These are phyloP conservation scores for Terfezia boudieri DNA, from an alignment of 495 filamentous ascomycete species.

Conservation along the genomic window DNA sequence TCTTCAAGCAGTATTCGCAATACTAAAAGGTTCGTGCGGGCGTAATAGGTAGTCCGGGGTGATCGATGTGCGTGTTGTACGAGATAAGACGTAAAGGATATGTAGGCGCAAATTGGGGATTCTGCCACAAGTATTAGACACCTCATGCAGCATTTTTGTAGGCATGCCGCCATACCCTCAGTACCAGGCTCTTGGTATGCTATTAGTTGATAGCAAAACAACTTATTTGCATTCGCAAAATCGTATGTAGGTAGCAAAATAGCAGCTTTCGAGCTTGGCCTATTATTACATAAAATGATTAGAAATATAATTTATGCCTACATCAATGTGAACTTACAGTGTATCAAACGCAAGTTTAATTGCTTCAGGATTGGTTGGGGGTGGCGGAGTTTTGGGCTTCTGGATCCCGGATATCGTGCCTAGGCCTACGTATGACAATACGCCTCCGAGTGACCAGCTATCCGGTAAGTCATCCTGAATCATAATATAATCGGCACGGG, in stretches of 20 bases:
- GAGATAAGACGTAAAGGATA: slow-evolving; percentile 80
- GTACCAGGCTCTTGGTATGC: slow-evolving; percentile 31
- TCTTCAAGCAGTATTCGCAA: slow-evolving; percentile 81
- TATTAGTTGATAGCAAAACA: slow-evolving; percentile 74
- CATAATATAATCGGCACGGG: slow-evolving; percentile 59
- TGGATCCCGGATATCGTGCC: slow-evolving; percentile 47
- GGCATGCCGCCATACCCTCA: slow-evolving; percentile 27
- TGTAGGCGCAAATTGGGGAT: slow-evolving; percentile 54
- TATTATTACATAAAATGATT: slow-evolving; percentile 16
- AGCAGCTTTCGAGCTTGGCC: slow-evolving; percentile 56
- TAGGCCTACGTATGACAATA: slow-evolving; percentile 48
- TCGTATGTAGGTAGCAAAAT: slow-evolving; percentile 74
- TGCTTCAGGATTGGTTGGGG: slow-evolving; percentile 42
- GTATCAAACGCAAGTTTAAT: slow-evolving; percentile 53
- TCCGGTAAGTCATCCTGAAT: slow-evolving; percentile 82
- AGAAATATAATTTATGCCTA: not conserved
- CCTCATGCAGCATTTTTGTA: not conserved
- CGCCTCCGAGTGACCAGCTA: slow-evolving; percentile 62
- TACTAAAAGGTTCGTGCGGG: slow-evolving; percentile 58
- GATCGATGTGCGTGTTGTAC: slow-evolving; percentile 85
- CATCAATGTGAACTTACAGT: slow-evolving; percentile 27
- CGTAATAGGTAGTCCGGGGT: slow-evolving; percentile 50
- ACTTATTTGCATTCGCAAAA: slow-evolving; percentile 81
- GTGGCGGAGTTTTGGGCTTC: slow-evolving; percentile 28
- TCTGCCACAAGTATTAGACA: slow-evolving; percentile 21